Percentiles rank a stretch among this genome's conserved stretches.
Evolutionary conservation across 208 protist genomes (phyloP).

Genomic region (Leishmania mexicana): DNA sequence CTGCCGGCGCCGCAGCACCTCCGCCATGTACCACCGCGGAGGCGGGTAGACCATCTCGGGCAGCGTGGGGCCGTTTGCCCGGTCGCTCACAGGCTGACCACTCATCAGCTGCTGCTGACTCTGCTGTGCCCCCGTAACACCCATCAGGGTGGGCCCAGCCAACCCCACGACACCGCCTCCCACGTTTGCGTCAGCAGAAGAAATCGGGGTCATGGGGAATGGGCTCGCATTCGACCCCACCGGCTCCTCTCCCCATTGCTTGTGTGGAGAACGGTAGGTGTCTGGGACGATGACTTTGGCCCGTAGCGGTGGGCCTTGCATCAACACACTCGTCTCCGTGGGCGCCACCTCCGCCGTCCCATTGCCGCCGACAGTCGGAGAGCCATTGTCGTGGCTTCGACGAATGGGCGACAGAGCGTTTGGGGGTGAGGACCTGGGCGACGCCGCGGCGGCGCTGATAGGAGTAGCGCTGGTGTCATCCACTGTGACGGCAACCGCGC

Average conservation of each 20-base stretch:
- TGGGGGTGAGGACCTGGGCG: background rate
- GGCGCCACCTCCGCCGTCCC: background rate
- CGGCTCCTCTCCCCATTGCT: background rate
- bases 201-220: background rate
- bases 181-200: background rate
- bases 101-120: background rate
- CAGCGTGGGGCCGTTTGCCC: background rate
- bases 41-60: slow-evolving; percentile 25
- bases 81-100: background rate
- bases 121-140: background rate
- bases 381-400: background rate
- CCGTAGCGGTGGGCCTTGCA: background rate
- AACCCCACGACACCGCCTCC: background rate
- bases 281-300: background rate
- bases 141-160: background rate
- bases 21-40: slow-evolving; percentile 8
- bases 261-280: background rate
- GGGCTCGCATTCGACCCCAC: background rate
- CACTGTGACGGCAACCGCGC: background rate
- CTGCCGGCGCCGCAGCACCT: slow-evolving; percentile 4
- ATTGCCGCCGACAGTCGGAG: background rate
- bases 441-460: background rate
- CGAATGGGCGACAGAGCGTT: background rate
- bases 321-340: background rate
- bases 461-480: background rate